A percentile compares a stretch with the other conserved stretches of the same genome.
Evolutionary conservation across 2,329 filamentous ascomycete genomes (phyloP).

Genomic region (Cercospora beticola): DNA sequence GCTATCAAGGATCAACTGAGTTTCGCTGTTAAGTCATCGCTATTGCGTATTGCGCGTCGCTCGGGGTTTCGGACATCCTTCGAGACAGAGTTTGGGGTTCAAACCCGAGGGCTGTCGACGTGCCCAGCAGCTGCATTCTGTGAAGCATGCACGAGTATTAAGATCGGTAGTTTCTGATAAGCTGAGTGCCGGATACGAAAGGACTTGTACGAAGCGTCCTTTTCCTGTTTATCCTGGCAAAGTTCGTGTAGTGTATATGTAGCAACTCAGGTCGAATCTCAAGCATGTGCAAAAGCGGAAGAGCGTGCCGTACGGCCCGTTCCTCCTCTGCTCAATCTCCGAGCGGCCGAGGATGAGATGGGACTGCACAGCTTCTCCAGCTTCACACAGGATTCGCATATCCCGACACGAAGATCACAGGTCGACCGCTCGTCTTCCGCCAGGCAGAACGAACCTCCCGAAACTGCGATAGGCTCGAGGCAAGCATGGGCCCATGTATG

Average conservation of each 20-base stretch:
- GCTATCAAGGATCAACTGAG: background rate
- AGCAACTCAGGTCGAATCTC: background rate
- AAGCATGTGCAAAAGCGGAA: background rate
- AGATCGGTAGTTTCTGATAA: too few relatives aligned
- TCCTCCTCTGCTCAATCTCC: background rate
- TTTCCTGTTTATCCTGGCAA: background rate
- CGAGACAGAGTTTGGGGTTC: background rate
- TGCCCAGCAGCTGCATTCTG: background rate
- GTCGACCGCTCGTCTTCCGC: background rate
- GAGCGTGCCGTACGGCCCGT: background rate
- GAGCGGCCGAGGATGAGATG: background rate
- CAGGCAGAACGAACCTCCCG: background rate
- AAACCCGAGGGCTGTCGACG: background rate
- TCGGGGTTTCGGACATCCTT: background rate
- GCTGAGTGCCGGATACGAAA: too few relatives aligned
- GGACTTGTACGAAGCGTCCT: background rate
- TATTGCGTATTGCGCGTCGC: background rate
- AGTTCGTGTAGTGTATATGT: background rate
- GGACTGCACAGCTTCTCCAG: background rate
- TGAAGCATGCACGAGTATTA: too few relatives aligned
- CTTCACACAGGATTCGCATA: background rate
- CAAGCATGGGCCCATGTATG: background rate
- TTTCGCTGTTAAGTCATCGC: background rate
- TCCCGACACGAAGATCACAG: background rate
- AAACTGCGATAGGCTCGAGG: background rate